Base-by-base conservation (phyloP, 371 early-diverging fungal genomes). In the Mucor saturninus region DNA sequence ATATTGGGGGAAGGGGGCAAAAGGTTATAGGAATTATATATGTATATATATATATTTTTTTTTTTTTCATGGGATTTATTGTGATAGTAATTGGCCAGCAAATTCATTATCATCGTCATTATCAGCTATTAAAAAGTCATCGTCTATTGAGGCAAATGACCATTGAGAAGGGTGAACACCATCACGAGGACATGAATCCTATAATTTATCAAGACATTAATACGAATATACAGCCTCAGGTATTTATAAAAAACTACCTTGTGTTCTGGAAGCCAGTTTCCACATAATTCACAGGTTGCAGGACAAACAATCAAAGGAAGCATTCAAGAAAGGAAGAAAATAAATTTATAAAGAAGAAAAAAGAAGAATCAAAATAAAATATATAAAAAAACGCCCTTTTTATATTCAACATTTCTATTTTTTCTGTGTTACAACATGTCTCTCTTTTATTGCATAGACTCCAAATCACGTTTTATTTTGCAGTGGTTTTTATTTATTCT, bases 241-340 rank as follows among this genome's bases (percentile, higher is more conserved):
- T 13, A 43, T 37, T 26, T 38, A 42, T 51, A 30, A 45, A n/a
- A 35, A n/a, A 43, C 59, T 74, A 74, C 74, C 28, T 61, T 15
- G 37, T 74, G 74, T 42, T 64, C 37, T 48, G 74, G 74, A 46
- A 74, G 57, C 74, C 74, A 74, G 43, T 67, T 52, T n/a, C 74
- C 74, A 45, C 74, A 74, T 54, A 74, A 54, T 68, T 74, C 74
- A 57, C 74, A 74, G 26, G 74, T 74, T 28, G 74, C 74, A 59
- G 74, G 74, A 42, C 54, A 61, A 2, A 50, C 29, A 49, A 10
- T 54, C 1, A 30, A 48, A 39, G 65, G 65, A 37, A 58, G 26
- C 65, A 65, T 65, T 26, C 14, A 42, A 42, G 42, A 13, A 42
- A 42, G 4, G 4, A 11, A 42, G 6, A 42, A 42, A 2, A 51